Conservation (phyloP, 306 rosid genomes). For the Fragaria iinumae region DNA sequence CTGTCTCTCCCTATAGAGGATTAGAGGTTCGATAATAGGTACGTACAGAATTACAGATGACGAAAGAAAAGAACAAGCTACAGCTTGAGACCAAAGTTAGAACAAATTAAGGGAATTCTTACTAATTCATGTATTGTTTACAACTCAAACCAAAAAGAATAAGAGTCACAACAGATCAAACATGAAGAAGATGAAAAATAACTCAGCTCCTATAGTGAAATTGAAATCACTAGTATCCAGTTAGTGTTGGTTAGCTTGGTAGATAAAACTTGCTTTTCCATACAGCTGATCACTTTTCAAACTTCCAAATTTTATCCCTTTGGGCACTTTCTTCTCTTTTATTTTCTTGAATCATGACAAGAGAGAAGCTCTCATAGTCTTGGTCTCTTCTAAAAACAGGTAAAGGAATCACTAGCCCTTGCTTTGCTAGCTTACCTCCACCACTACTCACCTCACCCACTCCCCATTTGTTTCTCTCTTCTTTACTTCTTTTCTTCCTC, state of each 20-base stretch:
- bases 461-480: neutral
- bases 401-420: neutral
- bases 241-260: neutral
- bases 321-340: neutral
- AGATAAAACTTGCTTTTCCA: neutral
- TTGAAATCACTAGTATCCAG: neutral
- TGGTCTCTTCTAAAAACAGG: neutral
- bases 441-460: constrained; percentile 12
- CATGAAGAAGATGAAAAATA: no score
- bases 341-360: neutral
- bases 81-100: no score
- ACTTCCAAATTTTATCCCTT: neutral
- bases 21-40: no score
- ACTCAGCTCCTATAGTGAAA: no score
- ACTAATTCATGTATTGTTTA: no score
- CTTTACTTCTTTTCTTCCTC: constrained; percentile 3
- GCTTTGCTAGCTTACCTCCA: neutral
- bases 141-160: no score
- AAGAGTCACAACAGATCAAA: no score
- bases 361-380: neutral
- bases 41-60: no score
- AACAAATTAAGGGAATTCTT: no score
- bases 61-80: no score
- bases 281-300: neutral
- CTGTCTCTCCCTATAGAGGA: neutral